A percentile compares a stretch with the other conserved stretches of the same genome.
Evolutionary conservation across 805 yeast genomes (phyloP).

Genomic region (Ogataea dorogensis): DNA sequence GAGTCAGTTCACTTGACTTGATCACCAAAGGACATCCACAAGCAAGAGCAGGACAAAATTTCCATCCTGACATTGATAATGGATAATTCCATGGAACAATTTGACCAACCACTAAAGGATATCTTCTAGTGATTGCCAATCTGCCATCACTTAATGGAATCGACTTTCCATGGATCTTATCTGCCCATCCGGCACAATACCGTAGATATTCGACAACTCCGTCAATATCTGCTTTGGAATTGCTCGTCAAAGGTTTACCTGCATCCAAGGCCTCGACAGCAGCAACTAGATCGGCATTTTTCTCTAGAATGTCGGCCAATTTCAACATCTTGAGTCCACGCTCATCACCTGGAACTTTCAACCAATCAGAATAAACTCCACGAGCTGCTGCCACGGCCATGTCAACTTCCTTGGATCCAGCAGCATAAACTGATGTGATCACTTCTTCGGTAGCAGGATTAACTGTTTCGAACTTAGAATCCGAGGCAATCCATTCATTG

Average conservation of each 20-base stretch:
- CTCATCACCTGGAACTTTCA: constrained; percentile 40
- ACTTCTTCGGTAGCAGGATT: constrained; percentile 51
- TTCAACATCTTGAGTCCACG: constrained; percentile 42
- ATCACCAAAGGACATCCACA: constrained; percentile 73
- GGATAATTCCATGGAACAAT: constrained; percentile 77
- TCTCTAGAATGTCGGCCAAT: constrained; percentile 52
- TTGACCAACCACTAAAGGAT: constrained; percentile 65
- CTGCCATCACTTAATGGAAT: constrained; percentile 41
- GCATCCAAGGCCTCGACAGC: constrained; percentile 54
- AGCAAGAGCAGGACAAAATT: constrained; percentile 78
- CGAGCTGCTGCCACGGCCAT: constrained; percentile 50
- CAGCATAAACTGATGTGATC: constrained; percentile 47
- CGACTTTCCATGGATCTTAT: constrained; percentile 47
- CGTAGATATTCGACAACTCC: constrained; percentile 45
- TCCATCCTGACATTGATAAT: constrained; percentile 73
- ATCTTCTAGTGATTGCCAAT: constrained; percentile 67
- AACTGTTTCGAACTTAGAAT: constrained; percentile 40
- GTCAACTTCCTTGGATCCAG: constrained; percentile 47
- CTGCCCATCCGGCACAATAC: constrained; percentile 65
- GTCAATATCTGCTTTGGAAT: constrained; percentile 49
- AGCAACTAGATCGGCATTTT: constrained; percentile 47
- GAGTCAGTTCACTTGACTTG: constrained; percentile 76
- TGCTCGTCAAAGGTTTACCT: constrained; percentile 50
- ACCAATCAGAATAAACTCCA: constrained; percentile 47
- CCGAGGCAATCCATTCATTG: constrained; percentile 48